phyloP scores from a whole-genome alignment of 345 rosid species.

The Brassica rapa region DNA sequence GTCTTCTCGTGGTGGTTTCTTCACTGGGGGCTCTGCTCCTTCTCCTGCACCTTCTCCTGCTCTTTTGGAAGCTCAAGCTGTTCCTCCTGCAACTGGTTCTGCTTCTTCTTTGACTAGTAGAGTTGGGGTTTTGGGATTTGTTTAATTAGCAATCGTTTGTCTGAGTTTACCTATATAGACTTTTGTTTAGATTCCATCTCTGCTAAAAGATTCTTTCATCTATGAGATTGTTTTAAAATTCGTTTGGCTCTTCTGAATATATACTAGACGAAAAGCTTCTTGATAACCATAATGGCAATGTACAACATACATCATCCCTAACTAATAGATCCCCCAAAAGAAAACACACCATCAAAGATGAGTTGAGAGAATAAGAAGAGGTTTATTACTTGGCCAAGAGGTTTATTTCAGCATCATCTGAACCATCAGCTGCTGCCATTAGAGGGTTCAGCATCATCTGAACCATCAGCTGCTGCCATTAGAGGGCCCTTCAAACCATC shows the following conservation, averaged over 20 bases:
- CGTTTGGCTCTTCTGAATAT: constrained; percentile 10
- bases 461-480: constrained; percentile 43
- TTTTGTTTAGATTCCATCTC: neutral
- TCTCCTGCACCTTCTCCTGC: constrained; percentile 41
- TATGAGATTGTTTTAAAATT: neutral
- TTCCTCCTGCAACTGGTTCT: constrained; percentile 35
- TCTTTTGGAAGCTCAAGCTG: constrained; percentile 15
- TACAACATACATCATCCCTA: constrained; percentile 16
- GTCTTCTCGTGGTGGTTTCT: constrained; percentile 36
- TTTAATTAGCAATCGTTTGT: constrained; percentile 24
- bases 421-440: too few species aligned
- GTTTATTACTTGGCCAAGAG: neutral
- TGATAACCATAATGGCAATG: constrained; percentile 22
- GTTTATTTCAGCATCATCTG: too few species aligned
- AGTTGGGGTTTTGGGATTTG: constrained; percentile 21
- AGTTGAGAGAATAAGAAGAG: neutral
- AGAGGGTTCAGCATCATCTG: constrained; percentile 41
- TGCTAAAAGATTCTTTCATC: neutral
- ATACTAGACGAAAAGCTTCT: neutral
- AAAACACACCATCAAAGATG: neutral
- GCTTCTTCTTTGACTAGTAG: neutral
- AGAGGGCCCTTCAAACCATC: constrained; percentile 76
- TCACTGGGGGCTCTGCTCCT: constrained; percentile 32
- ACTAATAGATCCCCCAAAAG: neutral
- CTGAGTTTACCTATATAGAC: neutral